phyloP scores from a whole-genome alignment of 2,329 filamentous ascomycete species.

The Alternaria sp. region DNA sequence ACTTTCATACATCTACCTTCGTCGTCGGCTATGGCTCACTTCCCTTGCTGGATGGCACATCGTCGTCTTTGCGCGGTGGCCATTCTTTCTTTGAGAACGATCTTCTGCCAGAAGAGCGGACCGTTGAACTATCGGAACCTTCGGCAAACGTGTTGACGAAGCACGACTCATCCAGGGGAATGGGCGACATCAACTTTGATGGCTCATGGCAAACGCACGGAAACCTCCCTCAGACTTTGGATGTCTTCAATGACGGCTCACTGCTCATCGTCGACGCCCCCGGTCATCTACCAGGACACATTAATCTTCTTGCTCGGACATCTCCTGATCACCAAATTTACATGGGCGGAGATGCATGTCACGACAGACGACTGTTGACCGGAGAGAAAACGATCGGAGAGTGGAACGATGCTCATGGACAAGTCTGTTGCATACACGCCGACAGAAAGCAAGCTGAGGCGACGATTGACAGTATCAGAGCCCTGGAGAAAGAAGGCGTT shows the following conservation, averaged over 20 bases:
- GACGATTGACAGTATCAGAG: constrained; percentile 53
- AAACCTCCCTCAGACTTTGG: constrained; percentile 54
- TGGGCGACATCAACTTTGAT: constrained; percentile 17
- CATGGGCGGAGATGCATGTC: constrained; percentile 62
- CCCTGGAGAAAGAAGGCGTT: constrained; percentile 51
- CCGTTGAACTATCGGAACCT: constrained; percentile 54
- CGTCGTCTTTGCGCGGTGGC: constrained; percentile 29
- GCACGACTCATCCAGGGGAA: not conserved
- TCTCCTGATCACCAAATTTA: constrained; percentile 52
- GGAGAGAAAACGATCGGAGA: constrained; percentile 61
- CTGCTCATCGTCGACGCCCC: constrained; percentile 59
- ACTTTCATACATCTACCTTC: constrained; percentile 49
- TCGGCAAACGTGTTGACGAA: not conserved
- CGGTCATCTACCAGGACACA: constrained; percentile 61
- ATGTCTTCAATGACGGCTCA: constrained; percentile 58
- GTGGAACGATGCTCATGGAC: constrained; percentile 56
- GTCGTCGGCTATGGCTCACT: constrained; percentile 47
- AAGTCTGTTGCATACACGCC: constrained; percentile 59
- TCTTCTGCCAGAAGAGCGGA: constrained; percentile 51
- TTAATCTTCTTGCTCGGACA: constrained; percentile 58
- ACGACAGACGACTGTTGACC: constrained; percentile 59
- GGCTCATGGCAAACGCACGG: constrained; percentile 53
- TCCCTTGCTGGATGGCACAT: constrained; percentile 30
- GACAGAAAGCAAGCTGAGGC: constrained; percentile 55
- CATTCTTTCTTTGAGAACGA: constrained; percentile 54